Evolutionary conservation across 768 basidiomycete species (phyloP).

Genomic region (Phlebiopsis gigantea): DNA sequence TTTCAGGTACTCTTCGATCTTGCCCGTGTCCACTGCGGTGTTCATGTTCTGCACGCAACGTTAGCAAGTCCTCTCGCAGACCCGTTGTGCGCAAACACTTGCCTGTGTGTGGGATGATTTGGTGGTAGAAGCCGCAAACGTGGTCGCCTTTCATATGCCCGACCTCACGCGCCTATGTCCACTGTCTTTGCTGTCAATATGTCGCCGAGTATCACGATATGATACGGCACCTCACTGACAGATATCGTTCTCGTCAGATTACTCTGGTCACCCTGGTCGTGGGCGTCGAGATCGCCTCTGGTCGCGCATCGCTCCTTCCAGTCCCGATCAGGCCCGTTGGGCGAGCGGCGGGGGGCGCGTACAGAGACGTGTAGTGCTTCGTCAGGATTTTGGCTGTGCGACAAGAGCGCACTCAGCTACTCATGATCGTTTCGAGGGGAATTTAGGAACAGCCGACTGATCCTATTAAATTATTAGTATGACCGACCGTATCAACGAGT

Average conservation of each 20-base stretch:
- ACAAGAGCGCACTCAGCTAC: too few relatives aligned
- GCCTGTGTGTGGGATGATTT: not conserved
- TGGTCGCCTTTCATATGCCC: not conserved
- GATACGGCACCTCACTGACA: not conserved
- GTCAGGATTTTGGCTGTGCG: not conserved
- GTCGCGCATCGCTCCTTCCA: not conserved
- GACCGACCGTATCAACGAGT: too few relatives aligned
- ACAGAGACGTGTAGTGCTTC: not conserved
- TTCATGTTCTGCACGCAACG: not conserved
- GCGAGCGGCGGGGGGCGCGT: not conserved
- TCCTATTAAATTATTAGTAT: too few relatives aligned
- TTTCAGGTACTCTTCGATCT: not conserved
- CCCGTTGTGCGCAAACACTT: too few relatives aligned
- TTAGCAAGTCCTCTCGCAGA: too few relatives aligned
- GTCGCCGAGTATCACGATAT: not conserved
- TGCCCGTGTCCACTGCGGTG: not conserved
- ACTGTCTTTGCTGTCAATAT: not conserved
- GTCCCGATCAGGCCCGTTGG: not conserved
- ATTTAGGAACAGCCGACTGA: too few relatives aligned
- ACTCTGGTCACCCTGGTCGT: not conserved
- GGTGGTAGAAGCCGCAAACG: not conserved
- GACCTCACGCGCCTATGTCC: not conserved
- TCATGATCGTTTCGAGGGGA: too few relatives aligned
- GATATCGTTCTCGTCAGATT: not conserved
- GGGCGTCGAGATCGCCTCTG: not conserved